Conservation (phyloP, 1,139 yeast genomes). For the Candida sp. region DNA sequence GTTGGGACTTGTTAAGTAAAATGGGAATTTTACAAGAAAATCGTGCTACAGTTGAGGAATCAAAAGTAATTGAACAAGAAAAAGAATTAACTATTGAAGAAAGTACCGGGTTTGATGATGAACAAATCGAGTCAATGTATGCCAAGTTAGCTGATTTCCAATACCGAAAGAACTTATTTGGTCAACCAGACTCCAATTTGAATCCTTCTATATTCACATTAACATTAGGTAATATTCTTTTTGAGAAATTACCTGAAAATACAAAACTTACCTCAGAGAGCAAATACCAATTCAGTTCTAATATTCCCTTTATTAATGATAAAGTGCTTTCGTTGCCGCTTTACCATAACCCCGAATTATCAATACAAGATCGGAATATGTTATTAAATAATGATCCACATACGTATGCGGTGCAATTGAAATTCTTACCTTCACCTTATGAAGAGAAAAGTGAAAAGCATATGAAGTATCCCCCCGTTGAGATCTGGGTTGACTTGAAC, state of each 20-base stretch:
- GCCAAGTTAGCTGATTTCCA: constrained; percentile 10
- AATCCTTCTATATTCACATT: constrained; percentile 29
- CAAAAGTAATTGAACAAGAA: neutral
- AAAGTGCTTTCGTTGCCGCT: constrained; percentile 33
- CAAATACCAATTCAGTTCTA: constrained; percentile 36
- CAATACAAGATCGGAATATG: constrained; percentile 16
- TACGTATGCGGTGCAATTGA: constrained; percentile 40
- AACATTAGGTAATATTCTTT: constrained; percentile 35
- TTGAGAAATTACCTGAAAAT: constrained; percentile 15
- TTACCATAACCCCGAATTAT: constrained; percentile 15
- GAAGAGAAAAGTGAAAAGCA: constrained; percentile 13
- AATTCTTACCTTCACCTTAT: constrained; percentile 45
- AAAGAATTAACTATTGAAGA: neutral
- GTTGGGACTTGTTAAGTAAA: constrained; percentile 18
- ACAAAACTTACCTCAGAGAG: constrained; percentile 4
- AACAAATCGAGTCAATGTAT: constrained; percentile 13
- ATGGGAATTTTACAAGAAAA: constrained; percentile 14
- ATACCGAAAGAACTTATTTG: constrained; percentile 9
- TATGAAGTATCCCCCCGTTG: constrained; percentile 47
- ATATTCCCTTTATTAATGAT: constrained; percentile 39
- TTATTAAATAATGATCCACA: constrained; percentile 29
- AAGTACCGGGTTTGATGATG: constrained; percentile 4
- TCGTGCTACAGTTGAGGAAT: neutral
- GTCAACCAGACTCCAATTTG: constrained; percentile 9
- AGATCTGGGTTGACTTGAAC: constrained; percentile 49